Conservation (phyloP, 2,329 filamentous ascomycete genomes). For the Lachnellula hyalina region DNA sequence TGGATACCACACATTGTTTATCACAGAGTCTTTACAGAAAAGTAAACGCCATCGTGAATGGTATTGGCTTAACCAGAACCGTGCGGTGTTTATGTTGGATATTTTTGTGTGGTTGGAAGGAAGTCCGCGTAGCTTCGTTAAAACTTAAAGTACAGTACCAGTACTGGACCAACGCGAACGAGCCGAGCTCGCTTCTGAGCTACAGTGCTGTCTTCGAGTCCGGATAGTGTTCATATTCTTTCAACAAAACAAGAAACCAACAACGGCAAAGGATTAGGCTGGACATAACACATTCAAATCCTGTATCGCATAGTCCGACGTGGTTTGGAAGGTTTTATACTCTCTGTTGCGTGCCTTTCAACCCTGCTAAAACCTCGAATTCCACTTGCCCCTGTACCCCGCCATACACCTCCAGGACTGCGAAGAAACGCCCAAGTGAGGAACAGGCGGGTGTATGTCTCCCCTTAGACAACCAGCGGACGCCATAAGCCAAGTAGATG, state of each 20-base stretch:
- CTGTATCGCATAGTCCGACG: neutral
- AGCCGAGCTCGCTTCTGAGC: constrained; percentile 4
- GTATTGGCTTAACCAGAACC: neutral
- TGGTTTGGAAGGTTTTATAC: neutral
- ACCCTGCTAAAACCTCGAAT: neutral
- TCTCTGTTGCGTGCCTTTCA: neutral
- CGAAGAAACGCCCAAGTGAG: constrained; percentile 22
- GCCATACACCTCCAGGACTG: constrained; percentile 19
- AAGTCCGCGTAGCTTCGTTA: neutral
- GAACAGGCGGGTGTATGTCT: constrained; percentile 31
- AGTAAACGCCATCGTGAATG: neutral
- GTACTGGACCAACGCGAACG: neutral
- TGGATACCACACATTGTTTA: constrained; percentile 57
- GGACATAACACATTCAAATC: neutral
- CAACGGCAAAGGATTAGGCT: neutral
- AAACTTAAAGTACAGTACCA: too few relatives aligned
- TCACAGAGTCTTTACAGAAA: neutral
- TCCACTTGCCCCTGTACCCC: constrained; percentile 25
- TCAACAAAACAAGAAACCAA: neutral
- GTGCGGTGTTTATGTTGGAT: neutral
- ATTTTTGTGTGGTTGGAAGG: neutral
- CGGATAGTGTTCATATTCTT: neutral
- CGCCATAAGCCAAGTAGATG: constrained; percentile 21
- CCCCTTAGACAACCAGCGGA: constrained; percentile 25
- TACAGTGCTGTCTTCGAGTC: neutral